Evolutionary conservation across 2,329 filamentous ascomycete genomes (phyloP), one percentile per base, ranked within the genome.

Genomic region (Parascedosporium putredinis): DNA sequence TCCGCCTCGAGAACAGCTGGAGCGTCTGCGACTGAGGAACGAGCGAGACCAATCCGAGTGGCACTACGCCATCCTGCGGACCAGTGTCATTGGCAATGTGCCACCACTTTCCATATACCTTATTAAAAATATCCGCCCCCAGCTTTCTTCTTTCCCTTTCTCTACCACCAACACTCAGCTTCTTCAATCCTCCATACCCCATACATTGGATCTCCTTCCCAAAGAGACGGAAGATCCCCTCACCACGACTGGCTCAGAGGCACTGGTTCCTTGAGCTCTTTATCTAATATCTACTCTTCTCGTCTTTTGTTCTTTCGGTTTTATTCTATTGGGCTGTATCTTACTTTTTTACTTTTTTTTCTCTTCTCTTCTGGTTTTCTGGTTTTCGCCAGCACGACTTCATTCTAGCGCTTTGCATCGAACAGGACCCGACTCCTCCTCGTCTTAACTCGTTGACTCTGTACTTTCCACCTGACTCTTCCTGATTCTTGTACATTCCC

Each of bases 1-100:
- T 20, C 38, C 38, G 38, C 38, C 38, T 42, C 38, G 38, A 42
- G 38, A 42, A 42, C 38, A 42, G 38, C 38, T 42, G 38, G 38
- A 42, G 38, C 38, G 20, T 20, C n/a, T n/a, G n/a, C n/a, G n/a
- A 31, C 27, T 12, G 16, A 42, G 38, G 38, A 42, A 42, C 38
- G 20, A 42, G 18, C 38, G 23, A 23, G 38, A 42, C 38, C 38
- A 42, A 42, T 42, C 38, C 18, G 20, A 20, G 38, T 42, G 38
- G 16, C 38, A 42, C 38, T 42, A 42, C 38, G 38, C 38, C 38
- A 42, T 42, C 20, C 38, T 22, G 38, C 38, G 38, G 38, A 42
- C 38, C 23, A 42, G 38, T 42, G 38, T 20, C 38, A 42, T 42
- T 42, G 38, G 38, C 38, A 42, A 42, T 16, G 38, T 42, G 38